Percentiles rank a stretch among this genome's conserved stretches.
These are phyloP conservation scores for Metschnikowia matae DNA, from an alignment of 805 yeast species.

Conservation along the genomic window DNA sequence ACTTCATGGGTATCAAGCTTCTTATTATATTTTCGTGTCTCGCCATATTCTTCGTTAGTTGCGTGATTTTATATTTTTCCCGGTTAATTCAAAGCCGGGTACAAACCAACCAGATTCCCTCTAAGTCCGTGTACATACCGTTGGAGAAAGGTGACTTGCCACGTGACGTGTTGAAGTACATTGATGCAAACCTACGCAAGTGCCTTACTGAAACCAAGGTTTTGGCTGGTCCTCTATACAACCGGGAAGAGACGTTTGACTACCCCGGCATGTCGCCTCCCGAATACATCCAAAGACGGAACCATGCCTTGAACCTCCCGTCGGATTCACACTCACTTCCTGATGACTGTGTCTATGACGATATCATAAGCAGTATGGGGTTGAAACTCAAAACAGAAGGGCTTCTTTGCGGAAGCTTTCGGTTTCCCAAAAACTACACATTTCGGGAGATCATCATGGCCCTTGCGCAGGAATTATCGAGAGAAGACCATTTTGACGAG, in stretches of 20 bases:
- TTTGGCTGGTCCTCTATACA: conserved; percentile 36
- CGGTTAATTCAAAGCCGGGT: conserved; percentile 57
- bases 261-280: conserved; percentile 43
- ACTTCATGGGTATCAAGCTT: conserved; percentile 69
- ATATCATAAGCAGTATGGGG: conserved; percentile 56
- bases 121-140: conserved; percentile 61
- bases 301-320: conserved; percentile 20
- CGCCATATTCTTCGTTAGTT: conserved; percentile 51
- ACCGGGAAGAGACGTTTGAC: conserved; percentile 23
- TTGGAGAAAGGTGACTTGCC: conserved; percentile 48
- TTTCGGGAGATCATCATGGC: conserved; percentile 41
- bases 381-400: conserved; percentile 53
- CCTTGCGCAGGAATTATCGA: conserved; percentile 21
- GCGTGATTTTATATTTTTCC: conserved; percentile 49
- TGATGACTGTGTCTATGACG: conserved; percentile 43
- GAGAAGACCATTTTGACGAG: conserved; percentile 8
- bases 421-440: conserved; percentile 36
- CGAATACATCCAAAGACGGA: conserved; percentile 33
- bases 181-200: conserved; percentile 23
- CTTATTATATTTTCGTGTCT: conserved; percentile 75
- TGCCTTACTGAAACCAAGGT: conserved; percentile 28
- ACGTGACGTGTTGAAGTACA: conserved; percentile 19
- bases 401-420: conserved; percentile 31
- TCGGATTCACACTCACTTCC: conserved; percentile 21
- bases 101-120: conserved; percentile 70